phyloP scores from a whole-genome alignment of 2,329 filamentous ascomycete species.

The Aureobasidium vineae region DNA sequence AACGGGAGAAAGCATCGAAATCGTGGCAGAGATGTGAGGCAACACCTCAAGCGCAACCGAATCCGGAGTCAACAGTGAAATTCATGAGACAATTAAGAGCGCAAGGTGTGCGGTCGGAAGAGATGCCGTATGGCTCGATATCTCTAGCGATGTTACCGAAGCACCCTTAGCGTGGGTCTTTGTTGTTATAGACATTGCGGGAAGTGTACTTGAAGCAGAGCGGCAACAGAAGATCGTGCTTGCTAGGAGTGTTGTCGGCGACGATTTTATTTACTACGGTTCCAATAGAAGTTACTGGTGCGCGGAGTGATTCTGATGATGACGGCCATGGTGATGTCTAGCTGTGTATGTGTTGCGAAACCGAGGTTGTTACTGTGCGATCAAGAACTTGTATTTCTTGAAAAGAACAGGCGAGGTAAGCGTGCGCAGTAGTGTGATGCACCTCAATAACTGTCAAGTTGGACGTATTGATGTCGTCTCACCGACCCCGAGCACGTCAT shows the following conservation, averaged over 20 bases:
- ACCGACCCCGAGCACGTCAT: constrained; percentile 4
- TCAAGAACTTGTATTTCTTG: neutral
- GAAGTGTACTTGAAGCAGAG: constrained; percentile 33
- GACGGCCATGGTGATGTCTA: neutral
- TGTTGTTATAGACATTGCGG: constrained; percentile 33
- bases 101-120: constrained; percentile 31
- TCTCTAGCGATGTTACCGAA: constrained; percentile 34
- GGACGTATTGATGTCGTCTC: neutral
- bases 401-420: neutral
- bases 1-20: constrained; percentile 19
- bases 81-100: constrained; percentile 37
- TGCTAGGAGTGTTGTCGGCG: constrained; percentile 25
- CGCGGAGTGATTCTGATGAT: constrained; percentile 28
- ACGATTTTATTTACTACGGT: constrained; percentile 28
- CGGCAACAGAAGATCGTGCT: constrained; percentile 32
- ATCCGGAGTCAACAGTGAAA: constrained; percentile 32
- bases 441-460: neutral
- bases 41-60: constrained; percentile 32
- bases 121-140: constrained; percentile 30
- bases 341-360: neutral
- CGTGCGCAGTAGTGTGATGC: neutral
- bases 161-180: constrained; percentile 34
- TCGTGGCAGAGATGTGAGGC: constrained; percentile 27
- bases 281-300: constrained; percentile 32
- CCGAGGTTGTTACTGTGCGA: neutral